These are phyloP conservation scores for Begonia fuchsioides DNA, from an alignment of 306 rosid genomes.

Conservation along the genomic window DNA sequence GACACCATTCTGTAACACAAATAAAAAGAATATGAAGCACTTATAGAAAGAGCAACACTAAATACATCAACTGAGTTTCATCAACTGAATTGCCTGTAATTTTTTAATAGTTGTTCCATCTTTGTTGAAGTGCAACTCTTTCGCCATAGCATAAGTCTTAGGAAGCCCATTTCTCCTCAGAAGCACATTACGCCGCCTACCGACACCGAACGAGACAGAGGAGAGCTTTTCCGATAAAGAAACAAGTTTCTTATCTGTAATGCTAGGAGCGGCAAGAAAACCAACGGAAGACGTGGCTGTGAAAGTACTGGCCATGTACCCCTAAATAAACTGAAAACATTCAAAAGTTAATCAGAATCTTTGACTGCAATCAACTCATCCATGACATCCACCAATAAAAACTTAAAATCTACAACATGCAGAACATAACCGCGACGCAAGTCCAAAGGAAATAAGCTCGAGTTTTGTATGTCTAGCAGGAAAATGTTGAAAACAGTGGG, in stretches of 20 bases:
- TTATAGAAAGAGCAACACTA: too few relatives aligned
- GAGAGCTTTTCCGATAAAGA: conserved; percentile 27
- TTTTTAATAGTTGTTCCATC: conserved; percentile 89
- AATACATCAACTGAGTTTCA: too few relatives aligned
- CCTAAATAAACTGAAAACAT: neutral
- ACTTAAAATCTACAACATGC: too few relatives aligned
- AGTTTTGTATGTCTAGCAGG: too few relatives aligned
- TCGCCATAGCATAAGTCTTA: conserved; percentile 83
- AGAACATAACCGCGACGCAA: too few relatives aligned
- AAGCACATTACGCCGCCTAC: conserved; percentile 22
- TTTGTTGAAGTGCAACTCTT: conserved; percentile 84
- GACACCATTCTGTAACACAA: conserved; percentile 54
- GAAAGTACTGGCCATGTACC: conserved; percentile 65
- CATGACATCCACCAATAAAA: too few relatives aligned
- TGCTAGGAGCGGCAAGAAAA: conserved; percentile 33
- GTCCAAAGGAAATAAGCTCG: too few relatives aligned
- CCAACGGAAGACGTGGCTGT: conserved; percentile 50
- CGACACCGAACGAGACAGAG: conserved; percentile 41
- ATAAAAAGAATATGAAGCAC: neutral
- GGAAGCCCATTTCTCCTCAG: conserved; percentile 23
- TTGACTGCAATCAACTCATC: too few relatives aligned
- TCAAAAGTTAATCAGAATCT: neutral
- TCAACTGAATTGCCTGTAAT: conserved; percentile 31
- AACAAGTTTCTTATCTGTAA: conserved; percentile 21
- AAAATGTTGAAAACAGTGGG: too few relatives aligned